Conservation (phyloP, 2,329 filamentous ascomycete genomes). For the Monilinia fructigena region DNA sequence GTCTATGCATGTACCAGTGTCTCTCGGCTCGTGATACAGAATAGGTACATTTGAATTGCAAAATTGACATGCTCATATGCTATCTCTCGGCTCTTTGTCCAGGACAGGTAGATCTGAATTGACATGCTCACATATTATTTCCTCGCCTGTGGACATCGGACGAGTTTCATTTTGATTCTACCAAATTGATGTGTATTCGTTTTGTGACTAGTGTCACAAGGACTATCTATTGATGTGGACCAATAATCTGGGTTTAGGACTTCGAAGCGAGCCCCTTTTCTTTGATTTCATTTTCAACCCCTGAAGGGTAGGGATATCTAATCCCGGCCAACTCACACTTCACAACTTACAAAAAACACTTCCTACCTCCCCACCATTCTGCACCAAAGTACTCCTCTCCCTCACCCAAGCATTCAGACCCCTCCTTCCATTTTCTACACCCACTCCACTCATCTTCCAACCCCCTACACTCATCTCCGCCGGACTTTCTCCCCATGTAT, state of each 20-base stretch:
- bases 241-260: background rate
- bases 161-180: background rate
- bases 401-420: constrained; percentile 79
- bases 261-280: background rate
- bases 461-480: constrained; percentile 91
- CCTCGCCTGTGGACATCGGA: background rate
- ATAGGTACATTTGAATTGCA: background rate
- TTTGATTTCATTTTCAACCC: background rate
- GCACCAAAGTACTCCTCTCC: constrained; percentile 86
- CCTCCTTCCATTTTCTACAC: constrained; percentile 79
- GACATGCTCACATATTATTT: background rate
- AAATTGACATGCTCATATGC: background rate
- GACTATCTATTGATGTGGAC: background rate
- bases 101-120: background rate
- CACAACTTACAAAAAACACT: constrained; percentile 68
- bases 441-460: constrained; percentile 87
- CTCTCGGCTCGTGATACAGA: background rate
- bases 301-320: background rate
- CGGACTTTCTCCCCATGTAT: constrained; percentile 89
- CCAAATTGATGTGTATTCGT: background rate
- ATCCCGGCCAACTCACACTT: background rate
- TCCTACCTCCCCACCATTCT: constrained; percentile 65
- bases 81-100: background rate
- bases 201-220: constrained; percentile 10
- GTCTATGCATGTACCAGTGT: background rate